A percentile compares a stretch with the other conserved stretches of the same genome.
Evolutionary conservation across 1,139 yeast species (phyloP).

Genomic region (Arxiozyma heterogenica): DNA sequence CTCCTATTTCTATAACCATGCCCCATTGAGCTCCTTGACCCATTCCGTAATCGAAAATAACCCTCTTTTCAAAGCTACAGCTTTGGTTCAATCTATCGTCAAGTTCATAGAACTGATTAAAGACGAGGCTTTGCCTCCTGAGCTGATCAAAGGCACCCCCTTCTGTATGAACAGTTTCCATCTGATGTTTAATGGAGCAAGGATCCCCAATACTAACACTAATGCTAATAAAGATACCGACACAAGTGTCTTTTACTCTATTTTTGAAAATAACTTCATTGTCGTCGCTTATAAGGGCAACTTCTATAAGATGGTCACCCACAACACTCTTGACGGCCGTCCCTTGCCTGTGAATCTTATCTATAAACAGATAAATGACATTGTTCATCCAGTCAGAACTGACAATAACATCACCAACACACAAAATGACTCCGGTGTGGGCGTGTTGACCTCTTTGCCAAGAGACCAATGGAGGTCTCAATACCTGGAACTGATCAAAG

Average conservation of each 20-base stretch:
- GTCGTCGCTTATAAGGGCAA: conserved; percentile 68
- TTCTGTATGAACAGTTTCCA: conserved; percentile 90
- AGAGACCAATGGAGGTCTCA: conserved; percentile 73
- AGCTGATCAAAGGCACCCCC: conserved; percentile 70
- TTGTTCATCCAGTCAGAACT: conserved; percentile 29
- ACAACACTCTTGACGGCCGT: conserved; percentile 40
- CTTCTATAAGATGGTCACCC: conserved; percentile 73
- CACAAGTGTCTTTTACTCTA: conserved; percentile 40
- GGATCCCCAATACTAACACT: conserved; percentile 45
- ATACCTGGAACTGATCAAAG: conserved; percentile 49
- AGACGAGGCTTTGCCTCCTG: conserved; percentile 58
- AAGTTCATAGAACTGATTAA: conserved; percentile 50
- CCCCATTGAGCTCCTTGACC: conserved; percentile 42
- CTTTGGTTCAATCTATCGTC: conserved; percentile 46
- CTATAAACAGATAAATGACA: conserved; percentile 53
- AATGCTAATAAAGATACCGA: conserved; percentile 32
- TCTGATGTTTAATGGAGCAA: conserved; percentile 82
- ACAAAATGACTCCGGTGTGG: conserved; percentile 45
- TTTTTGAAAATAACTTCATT: conserved; percentile 59
- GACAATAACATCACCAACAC: background rate
- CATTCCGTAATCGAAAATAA: conserved; percentile 48
- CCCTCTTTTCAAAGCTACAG: conserved; percentile 69
- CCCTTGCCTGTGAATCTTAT: conserved; percentile 53
- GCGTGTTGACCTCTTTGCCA: conserved; percentile 74
- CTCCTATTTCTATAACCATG: conserved; percentile 82